A percentile compares a stretch with the other conserved stretches of the same genome.
phyloP scores from a whole-genome alignment of 305 asterid genomes.

The Coffea humblotiana region DNA sequence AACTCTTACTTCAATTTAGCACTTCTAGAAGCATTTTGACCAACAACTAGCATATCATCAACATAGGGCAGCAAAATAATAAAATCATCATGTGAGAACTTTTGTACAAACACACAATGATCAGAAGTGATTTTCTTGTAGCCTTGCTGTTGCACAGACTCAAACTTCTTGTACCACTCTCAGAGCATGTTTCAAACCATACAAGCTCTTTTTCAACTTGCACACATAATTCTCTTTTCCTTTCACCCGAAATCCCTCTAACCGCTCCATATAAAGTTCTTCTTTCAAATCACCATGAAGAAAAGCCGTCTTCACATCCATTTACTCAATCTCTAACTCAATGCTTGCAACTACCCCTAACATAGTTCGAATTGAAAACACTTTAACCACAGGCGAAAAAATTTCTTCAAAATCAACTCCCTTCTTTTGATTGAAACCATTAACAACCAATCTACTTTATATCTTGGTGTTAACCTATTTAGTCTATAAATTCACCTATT shows the following conservation, averaged over 20 bases:
- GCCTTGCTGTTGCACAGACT: background rate
- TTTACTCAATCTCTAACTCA: background rate
- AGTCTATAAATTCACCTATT: background rate
- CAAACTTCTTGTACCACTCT: background rate
- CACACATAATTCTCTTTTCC: too few species aligned
- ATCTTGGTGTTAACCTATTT: background rate
- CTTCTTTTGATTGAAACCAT: background rate
- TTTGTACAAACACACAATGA: too few species aligned
- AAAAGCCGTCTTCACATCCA: background rate
- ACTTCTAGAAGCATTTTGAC: too few species aligned
- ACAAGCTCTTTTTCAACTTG: background rate
- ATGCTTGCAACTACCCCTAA: too few species aligned
- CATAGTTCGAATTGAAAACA: too few species aligned
- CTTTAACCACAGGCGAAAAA: too few species aligned
- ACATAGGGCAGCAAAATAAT: background rate
- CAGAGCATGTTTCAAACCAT: too few species aligned
- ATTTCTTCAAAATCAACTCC: background rate
- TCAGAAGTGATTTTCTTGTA: background rate
- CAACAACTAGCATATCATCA: too few species aligned
- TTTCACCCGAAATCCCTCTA: too few species aligned
- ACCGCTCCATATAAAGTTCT: too few species aligned
- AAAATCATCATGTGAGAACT: background rate
- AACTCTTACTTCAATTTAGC: background rate
- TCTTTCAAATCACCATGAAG: too few species aligned
- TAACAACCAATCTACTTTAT: too few species aligned